Evolutionary conservation across 2,329 filamentous ascomycete genomes (phyloP), one percentile per base, ranked within the genome.

Genomic region (Cryphonectria parasitica): DNA sequence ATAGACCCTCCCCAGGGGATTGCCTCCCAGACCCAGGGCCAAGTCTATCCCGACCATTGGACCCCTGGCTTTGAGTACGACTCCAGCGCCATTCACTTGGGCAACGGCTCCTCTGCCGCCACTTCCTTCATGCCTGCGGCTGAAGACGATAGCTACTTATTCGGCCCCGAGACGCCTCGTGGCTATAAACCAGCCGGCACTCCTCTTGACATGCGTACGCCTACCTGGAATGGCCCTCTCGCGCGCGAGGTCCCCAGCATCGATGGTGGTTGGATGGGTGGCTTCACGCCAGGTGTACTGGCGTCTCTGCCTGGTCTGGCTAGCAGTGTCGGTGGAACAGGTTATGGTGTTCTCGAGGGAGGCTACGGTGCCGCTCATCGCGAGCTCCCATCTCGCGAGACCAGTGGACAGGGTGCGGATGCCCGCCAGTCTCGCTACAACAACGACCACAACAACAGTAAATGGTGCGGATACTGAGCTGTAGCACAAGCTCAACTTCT

Each of bases 241-340:
- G 22, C 58, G 34, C 31, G 19, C 22, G 28, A 61, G 1, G 34
- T 36, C 31, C 3, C 58, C 3, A 39, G 34, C 19, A 39, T 36
- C 15, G 58, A 8, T 39, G 58, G 31, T 22, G 58, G 31, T 22
- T 61, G 58, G 58, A 5, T n/a, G 19, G 58, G 31, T 39, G 34
- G 19, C 19, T 31, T 6, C 22, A 34, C 58, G 58, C 10, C 34
- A 19, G 31, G 7, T 39, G 8, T 19, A 25, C 58, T 22, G 31
- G 25, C 31, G 19, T 22, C 58, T 7, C 31, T 61, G 19, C 6
- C 58, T 36, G 31, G 8, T 7, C 3, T 34, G 1, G 22, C 2
- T 13, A 65, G 56, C 34, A 60, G 58, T 39, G 43, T 13, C 41
- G 58, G 58, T 58, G 65, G n/a, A 31, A 65, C 60, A 60, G 65